phyloP scores from a whole-genome alignment of 2,329 filamentous ascomycete species.

The Taxawa tesnikishii region DNA sequence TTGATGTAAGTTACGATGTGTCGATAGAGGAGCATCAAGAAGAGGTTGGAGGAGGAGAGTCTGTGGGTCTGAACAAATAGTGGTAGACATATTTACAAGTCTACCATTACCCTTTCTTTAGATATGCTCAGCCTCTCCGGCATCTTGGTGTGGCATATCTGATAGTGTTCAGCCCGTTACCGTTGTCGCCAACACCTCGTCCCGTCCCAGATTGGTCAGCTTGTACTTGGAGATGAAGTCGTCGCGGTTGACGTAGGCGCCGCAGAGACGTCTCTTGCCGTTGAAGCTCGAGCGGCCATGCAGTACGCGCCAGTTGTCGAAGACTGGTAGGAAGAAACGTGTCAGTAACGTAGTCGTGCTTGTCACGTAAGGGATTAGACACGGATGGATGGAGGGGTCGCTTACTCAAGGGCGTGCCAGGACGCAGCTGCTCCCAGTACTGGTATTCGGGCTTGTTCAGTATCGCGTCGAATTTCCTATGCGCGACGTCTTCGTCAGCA shows the following conservation, averaged over 20 bases:
- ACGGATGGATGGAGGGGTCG: too few species aligned
- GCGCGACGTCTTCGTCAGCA: background rate
- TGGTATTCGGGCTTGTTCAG: constrained; percentile 53
- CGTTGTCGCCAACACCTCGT: constrained; percentile 18
- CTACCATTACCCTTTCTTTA: too few species aligned
- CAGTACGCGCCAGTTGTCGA: constrained; percentile 91
- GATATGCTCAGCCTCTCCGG: too few species aligned
- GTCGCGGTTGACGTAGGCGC: constrained; percentile 74
- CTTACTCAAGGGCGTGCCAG: constrained; percentile 66
- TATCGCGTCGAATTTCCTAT: constrained; percentile 55
- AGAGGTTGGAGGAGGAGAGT: too few species aligned
- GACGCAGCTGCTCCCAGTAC: constrained; percentile 70
- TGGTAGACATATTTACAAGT: too few species aligned
- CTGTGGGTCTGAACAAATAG: too few species aligned
- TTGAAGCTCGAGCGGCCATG: constrained; percentile 78
- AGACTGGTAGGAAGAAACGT: constrained; percentile 59
- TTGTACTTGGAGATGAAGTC: constrained; percentile 69
- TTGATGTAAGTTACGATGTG: too few species aligned
- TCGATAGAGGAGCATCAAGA: too few species aligned
- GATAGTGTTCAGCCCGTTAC: constrained; percentile 20
- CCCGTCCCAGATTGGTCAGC: constrained; percentile 48
- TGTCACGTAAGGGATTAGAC: background rate
- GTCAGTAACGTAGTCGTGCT: too few species aligned
- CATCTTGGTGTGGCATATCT: too few species aligned
- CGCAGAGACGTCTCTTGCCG: constrained; percentile 77